phyloP scores from a whole-genome alignment of 768 basidiomycete species.

The Favolaschia claudopus region DNA sequence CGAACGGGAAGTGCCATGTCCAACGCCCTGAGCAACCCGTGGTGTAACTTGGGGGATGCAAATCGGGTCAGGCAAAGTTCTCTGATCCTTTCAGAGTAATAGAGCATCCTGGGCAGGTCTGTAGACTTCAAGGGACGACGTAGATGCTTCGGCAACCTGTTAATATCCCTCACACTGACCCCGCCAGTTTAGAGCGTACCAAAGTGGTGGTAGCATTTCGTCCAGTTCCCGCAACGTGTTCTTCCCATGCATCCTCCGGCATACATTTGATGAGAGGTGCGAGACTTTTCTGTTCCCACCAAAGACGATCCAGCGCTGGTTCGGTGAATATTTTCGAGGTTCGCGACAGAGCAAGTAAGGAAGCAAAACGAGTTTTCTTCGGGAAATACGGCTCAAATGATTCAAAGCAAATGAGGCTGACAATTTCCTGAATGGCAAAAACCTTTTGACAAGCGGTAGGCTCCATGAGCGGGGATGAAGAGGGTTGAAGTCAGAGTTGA shows the following conservation, averaged over 20 bases:
- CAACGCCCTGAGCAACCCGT: constrained; percentile 4
- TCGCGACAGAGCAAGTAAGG: background rate
- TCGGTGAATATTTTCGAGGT: constrained; percentile 6
- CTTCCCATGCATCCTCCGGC: constrained; percentile 17
- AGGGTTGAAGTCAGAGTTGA: too few species aligned
- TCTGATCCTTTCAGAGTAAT: constrained; percentile 16
- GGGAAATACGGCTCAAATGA: too few species aligned
- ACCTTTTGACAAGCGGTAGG: too few species aligned
- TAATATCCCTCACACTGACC: background rate
- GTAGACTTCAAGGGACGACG: constrained; percentile 9
- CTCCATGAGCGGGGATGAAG: too few species aligned
- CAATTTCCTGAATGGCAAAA: too few species aligned
- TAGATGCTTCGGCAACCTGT: background rate
- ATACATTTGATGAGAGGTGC: constrained; percentile 17
- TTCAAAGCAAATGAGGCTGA: too few species aligned
- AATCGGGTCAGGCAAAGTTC: background rate
- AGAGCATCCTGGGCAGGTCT: constrained; percentile 15
- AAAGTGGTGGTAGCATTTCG: background rate
- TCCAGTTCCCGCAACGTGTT: background rate
- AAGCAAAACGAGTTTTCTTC: too few species aligned
- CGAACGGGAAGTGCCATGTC: background rate
- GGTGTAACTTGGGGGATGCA: background rate
- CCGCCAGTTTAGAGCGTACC: background rate
- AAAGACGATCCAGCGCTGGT: constrained; percentile 8
- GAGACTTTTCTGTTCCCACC: background rate